Evolutionary conservation across 164 flowering plant genomes (phyloP), one percentile per base, ranked within the genome.

Genomic region (Aristolochia fimbriata): DNA sequence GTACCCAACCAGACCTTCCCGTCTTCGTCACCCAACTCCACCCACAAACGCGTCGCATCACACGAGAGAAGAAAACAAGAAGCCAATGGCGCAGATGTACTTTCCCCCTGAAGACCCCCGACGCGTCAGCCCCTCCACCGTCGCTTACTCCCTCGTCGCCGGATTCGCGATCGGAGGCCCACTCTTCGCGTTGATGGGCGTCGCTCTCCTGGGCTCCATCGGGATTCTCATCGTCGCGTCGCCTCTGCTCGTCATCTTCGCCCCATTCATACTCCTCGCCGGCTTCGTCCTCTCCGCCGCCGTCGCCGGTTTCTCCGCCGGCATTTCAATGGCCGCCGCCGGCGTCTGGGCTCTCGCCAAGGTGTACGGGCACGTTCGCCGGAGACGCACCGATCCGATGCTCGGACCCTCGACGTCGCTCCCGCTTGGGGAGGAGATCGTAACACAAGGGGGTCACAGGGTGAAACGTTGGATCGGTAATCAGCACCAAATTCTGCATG

Each of bases 231-330:
- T 56, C 46, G 45, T 33, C 11, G 33, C 22, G 22, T 56, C 45
- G 12, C 46, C 59, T 6, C 22, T 33, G 27, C 21, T 56, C 22
- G 2, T 56, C 46, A 6, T 56, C 19, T 31, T 56, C 59, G 12
- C 47, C 59, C 59, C 43, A 9, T 1, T 56, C 31, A 23, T 56
- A 30, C 19, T 56, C 45, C 11, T 21, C 59, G 59, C 59, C 11
- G 41, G 47, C 20, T 30, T 33, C 13, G 43, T 56, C 21, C 1
- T 56, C 4, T 41, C 46, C 19, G 45, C 46, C 2, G 46, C 59
- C 3, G 19, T 31, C 1, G 20, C 59, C 12, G 59, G 59, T 2
- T 56, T 56, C 21, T 2, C 59, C 21, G 59, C 46, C 22, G n/a
- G 47, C 46, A 21, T 13, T 2, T 41, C 46, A 7, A 56, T 56